These are phyloP conservation scores for Abortiporus biennis DNA, from an alignment of 1,284 basidiomycete species.

Conservation along the genomic window DNA sequence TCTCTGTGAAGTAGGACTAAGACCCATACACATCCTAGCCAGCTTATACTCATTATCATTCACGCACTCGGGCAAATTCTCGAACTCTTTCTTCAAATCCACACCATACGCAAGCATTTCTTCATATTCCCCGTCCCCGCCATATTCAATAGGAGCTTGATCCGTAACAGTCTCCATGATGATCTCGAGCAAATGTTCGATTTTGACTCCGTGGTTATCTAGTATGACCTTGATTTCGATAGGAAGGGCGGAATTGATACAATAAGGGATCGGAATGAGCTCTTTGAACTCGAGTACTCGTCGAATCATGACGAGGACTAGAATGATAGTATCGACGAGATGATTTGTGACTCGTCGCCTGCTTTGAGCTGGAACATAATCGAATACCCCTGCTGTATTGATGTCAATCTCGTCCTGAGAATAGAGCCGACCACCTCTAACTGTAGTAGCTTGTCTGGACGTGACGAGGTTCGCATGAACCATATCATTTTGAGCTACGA, in stretches of 20 bases:
- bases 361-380: too few species aligned
- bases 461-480: neutral
- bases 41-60: neutral
- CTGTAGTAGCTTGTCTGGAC: neutral
- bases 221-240: neutral
- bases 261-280: neutral
- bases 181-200: constrained; percentile 1
- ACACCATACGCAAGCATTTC: too few species aligned
- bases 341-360: too few species aligned
- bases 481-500: neutral
- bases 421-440: neutral
- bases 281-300: too few species aligned
- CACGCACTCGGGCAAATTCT: neutral
- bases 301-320: too few species aligned
- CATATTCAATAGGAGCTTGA: too few species aligned
- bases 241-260: neutral
- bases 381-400: neutral
- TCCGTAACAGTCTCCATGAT: neutral
- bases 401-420: neutral
- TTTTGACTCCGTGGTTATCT: neutral
- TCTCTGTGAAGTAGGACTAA: too few species aligned
- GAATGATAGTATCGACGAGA: too few species aligned
- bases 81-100: neutral
- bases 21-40: too few species aligned
- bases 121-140: too few species aligned